phyloP scores from a whole-genome alignment of 2,329 filamentous ascomycete genomes.

The Fusarium sp. region DNA sequence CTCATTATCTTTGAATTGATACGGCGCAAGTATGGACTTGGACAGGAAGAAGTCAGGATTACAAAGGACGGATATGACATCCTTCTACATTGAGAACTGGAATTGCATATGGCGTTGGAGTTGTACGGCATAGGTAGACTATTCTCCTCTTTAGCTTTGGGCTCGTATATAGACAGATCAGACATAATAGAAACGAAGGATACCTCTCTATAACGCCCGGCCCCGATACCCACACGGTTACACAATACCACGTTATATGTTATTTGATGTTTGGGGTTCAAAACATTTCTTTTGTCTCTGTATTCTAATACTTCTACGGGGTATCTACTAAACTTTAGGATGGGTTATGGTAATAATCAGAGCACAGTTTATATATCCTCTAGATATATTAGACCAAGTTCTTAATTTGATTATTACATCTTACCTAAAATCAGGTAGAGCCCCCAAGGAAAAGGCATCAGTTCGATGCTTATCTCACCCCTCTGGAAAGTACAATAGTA shows the following conservation, averaged over 20 bases:
- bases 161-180: slow-evolving; percentile 5
- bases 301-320: too few relatives aligned
- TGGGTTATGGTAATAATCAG: too few relatives aligned
- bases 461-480: too few relatives aligned
- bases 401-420: too few relatives aligned
- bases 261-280: too few relatives aligned
- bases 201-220: neutral
- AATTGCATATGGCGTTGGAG: slow-evolving; percentile 26
- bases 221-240: neutral
- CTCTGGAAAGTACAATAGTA: too few relatives aligned
- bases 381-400: too few relatives aligned
- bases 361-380: too few relatives aligned
- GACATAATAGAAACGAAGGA: slow-evolving; percentile 18
- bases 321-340: too few relatives aligned
- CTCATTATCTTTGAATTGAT: slow-evolving; percentile 85
- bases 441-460: too few relatives aligned
- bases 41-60: slow-evolving; percentile 74
- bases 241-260: neutral
- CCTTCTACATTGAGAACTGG: slow-evolving; percentile 60
- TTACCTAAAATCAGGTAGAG: too few relatives aligned
- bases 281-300: neutral
- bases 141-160: slow-evolving; percentile 35
- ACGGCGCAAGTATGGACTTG: slow-evolving; percentile 78
- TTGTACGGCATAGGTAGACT: slow-evolving; percentile 37
- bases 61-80: slow-evolving; percentile 81